Evolutionary conservation across 331 rosid genomes (phyloP).

Genomic region (Rosa hybrid): DNA sequence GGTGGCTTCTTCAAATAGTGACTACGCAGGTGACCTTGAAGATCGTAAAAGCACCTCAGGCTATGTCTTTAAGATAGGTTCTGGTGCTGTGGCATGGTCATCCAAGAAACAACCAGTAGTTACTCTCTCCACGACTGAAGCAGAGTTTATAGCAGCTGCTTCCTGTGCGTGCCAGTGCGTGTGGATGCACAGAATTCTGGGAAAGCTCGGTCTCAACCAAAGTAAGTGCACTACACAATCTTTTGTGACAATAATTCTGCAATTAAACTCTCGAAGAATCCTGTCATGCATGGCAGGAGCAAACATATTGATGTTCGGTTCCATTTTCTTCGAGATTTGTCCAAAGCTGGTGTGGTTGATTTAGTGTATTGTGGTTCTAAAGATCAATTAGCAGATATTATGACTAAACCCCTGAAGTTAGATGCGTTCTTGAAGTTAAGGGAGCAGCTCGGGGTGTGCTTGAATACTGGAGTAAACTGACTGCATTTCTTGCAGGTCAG

Average conservation of each 20-base stretch:
- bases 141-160: background rate
- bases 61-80: background rate
- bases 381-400: background rate
- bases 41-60: background rate
- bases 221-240: background rate
- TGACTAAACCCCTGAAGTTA: background rate
- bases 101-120: background rate
- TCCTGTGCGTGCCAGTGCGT: background rate
- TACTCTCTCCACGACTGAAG: background rate
- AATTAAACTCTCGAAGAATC: background rate
- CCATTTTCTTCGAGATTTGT: background rate
- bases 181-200: background rate
- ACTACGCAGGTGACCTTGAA: background rate
- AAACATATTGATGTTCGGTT: background rate
- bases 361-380: background rate
- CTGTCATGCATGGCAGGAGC: background rate
- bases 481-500: background rate
- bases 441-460: background rate
- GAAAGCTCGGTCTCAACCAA: no score
- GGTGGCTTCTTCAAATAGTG: background rate
- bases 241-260: background rate
- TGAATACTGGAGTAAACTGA: background rate
- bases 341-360: background rate
- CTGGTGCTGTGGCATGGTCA: background rate
- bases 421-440: background rate